Conservation (phyloP, 176 grass and related monocot genomes). For the Puya raimondii region DNA sequence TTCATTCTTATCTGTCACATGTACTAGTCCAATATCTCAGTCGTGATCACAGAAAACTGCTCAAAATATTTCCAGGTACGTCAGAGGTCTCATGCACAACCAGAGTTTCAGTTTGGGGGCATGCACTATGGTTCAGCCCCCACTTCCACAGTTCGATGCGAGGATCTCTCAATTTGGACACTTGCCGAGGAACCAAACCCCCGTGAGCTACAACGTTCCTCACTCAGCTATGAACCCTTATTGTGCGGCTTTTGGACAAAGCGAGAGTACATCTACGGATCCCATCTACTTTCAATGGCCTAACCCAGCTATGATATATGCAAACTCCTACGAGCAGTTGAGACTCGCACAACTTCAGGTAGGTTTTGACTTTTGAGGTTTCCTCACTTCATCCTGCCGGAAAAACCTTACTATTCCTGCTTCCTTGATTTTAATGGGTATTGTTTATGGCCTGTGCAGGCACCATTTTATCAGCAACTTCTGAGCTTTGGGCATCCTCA, state of each 20-base stretch:
- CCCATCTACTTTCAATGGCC: conserved; percentile 21
- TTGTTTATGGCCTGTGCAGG: neutral
- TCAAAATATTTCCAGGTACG: conserved; percentile 10
- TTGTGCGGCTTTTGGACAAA: neutral
- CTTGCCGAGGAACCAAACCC: conserved; percentile 12
- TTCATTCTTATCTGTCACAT: no score
- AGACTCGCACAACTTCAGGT: conserved; percentile 19
- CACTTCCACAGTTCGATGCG: conserved; percentile 4
- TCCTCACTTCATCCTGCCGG: neutral
- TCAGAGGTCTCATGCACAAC: conserved; percentile 1
- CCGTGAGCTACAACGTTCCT: conserved; percentile 1
- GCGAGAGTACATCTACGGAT: conserved; percentile 2
- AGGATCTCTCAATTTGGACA: conserved; percentile 18
- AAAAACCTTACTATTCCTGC: neutral
- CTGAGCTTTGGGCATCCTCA: conserved; percentile 20
- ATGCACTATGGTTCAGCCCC: conserved; percentile 10
- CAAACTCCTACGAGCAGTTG: conserved; percentile 16
- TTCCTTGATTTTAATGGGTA: neutral
- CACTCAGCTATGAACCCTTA: conserved; percentile 5
- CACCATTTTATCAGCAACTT: conserved; percentile 16
- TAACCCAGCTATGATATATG: conserved; percentile 12
- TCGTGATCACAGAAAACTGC: no score
- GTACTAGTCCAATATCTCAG: no score
- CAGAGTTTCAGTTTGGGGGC: conserved; percentile 11
- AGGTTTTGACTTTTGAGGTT: neutral